A percentile compares a stretch with the other conserved stretches of the same genome.
These are phyloP conservation scores for Agrocybe pediades DNA, from an alignment of 768 basidiomycete species.

Conservation along the genomic window DNA sequence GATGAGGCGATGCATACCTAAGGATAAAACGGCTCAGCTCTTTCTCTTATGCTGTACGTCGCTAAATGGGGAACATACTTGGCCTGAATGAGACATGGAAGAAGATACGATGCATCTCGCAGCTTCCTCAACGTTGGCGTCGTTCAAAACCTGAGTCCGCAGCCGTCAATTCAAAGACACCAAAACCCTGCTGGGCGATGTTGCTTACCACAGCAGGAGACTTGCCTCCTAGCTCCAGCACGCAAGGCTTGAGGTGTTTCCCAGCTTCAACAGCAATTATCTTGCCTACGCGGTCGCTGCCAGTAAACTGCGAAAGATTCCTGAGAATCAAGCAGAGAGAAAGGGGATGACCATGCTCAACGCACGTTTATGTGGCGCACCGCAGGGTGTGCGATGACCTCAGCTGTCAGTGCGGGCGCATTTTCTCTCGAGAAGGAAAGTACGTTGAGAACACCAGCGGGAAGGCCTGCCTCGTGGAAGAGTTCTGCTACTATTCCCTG, in stretches of 20 bases:
- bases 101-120: slow-evolving; percentile 49
- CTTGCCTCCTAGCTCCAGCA: slow-evolving; percentile 60
- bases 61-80: no score
- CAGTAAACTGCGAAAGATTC: slow-evolving; percentile 48
- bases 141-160: slow-evolving; percentile 43
- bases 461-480: slow-evolving; percentile 57
- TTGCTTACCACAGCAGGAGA: slow-evolving; percentile 49
- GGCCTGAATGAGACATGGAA: slow-evolving; percentile 49
- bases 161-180: background rate
- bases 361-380: slow-evolving; percentile 56
- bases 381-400: slow-evolving; percentile 27
- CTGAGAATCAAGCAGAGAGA: background rate
- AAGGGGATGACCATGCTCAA: background rate
- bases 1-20: slow-evolving; percentile 62
- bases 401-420: slow-evolving; percentile 28
- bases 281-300: slow-evolving; percentile 53
- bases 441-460: slow-evolving; percentile 56
- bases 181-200: background rate
- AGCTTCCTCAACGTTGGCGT: slow-evolving; percentile 55
- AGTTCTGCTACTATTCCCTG: slow-evolving; percentile 44
- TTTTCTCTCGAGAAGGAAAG: slow-evolving; percentile 44
- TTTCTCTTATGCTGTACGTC: no score
- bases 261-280: slow-evolving; percentile 57
- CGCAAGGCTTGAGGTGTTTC: slow-evolving; percentile 54
- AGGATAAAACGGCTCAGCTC: background rate